Evolutionary conservation across 1,284 basidiomycete species (phyloP), one percentile per base, ranked within the genome.

Genomic region (Ceratobasidium sp.): DNA sequence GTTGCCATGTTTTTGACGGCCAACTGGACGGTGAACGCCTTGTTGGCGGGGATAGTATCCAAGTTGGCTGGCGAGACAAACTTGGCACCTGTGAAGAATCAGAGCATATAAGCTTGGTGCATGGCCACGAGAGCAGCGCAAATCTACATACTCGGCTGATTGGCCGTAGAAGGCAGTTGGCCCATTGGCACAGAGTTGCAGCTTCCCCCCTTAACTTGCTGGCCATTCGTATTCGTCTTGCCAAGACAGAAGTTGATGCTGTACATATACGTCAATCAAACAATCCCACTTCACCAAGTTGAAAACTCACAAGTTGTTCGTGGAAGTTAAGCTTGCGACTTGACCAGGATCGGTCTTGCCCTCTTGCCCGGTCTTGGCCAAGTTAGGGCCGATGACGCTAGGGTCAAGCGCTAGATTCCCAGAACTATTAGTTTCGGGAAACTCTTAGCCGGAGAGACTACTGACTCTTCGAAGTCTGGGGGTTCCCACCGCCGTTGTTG

Each of bases 151-250:
- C 72, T 74, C 26, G 70, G 75, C 62, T 64, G 43, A 5, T 73
- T 72, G 0, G 9, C 30, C 28, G 57, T 71, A 10, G 71, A 53
- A 30, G 71, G 57, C 53, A 72, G 72, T 52, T 74, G 71, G 52
- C 78, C 78, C 71, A 77, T 78, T 12, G 75, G 76, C 28, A 50
- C 74, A 3, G 77, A 76, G 72, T 81, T 80, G 77, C 81, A 82
- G 21, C 77, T 79, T 10, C 81, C 81, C 0, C 72, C 78, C 69
- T 76, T 78, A 74, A 79, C 77, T 74, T 81, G 81, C 30, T 73
- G 41, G 34, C 81, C 81, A 71, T 81, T 79, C 45, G 81, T 81
- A 41, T 81, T 74, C 1, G 79, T 78, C 50, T 77, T 74, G n/a
- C 76, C 77, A 18, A 74, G 34, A 58, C 78, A 78, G 72, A 77